Base-by-base conservation (phyloP, 345 rosid genomes). In the Citropsis articulata region DNA sequence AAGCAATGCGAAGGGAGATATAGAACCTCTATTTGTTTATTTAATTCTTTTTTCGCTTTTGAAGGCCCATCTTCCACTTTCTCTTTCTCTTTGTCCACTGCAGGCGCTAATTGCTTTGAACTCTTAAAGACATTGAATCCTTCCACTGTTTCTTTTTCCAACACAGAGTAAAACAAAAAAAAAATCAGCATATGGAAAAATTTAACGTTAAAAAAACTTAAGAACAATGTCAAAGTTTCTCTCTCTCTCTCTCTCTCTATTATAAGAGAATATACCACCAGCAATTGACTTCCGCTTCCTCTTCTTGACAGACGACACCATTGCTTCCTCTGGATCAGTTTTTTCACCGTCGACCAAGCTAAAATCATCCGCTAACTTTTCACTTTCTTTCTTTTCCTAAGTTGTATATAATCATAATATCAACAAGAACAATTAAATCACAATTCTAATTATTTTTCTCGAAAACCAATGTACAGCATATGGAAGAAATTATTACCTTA, bases 121-220 rank as follows among this genome's bases (percentile, higher is more conserved):
- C 83, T 79, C 83, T 85, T 89, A 82, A 91, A 93, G 72, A 95
- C 98, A 86, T 65, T 89, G 80, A 95, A 89, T 55, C 98, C 98
- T 77, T 92, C 94, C 75, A 92, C 97, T 6, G 84, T 70, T 62
- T 78, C 97, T 88, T 68, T 72, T 78, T 57, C 36, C 38, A 75
- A 48, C 19, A 69, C 4, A 66, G 66, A 68, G 69, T 18, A 59
- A 70, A 56, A 22, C 25, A 75, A 68, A 35, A 38, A 68, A 35
- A 38, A 64, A 36, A 18, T 67, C 48, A 79, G 69, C 57, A 48
- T 10, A 55, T n/a, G 1, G 1, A 0, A 0, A 50, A 76, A 35
- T 40, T 30, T 14, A 64, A 33, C 30, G 59, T 33, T 18, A 45
- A 45, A 13, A 18, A 48, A 16, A 38, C 12, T 5, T 1, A 65